Percentiles rank a stretch among this genome's conserved stretches.
These are phyloP conservation scores for Trichophyton mentagrophytes DNA, from an alignment of 2,329 filamentous ascomycete genomes.

Conservation along the genomic window DNA sequence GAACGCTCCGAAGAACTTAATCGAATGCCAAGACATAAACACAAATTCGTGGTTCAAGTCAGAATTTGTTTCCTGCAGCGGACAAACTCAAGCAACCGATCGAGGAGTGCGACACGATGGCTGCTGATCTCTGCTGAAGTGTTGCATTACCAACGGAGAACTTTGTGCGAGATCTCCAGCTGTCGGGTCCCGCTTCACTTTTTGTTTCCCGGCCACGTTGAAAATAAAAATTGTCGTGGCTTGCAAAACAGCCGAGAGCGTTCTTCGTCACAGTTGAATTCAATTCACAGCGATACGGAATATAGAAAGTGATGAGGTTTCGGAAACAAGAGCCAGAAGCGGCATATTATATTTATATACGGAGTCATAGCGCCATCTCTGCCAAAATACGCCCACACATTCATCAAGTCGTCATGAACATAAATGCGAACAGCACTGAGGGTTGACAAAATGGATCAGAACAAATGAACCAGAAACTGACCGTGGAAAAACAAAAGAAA, in stretches of 20 bases:
- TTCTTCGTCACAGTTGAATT: background rate
- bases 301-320: background rate
- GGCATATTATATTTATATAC: background rate
- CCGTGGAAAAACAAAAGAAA: constrained; percentile 10
- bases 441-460: no score
- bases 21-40: background rate
- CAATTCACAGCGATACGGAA: background rate
- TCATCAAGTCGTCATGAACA: constrained; percentile 7
- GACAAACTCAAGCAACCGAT: background rate
- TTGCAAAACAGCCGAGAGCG: background rate
- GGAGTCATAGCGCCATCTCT: background rate
- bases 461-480: constrained; percentile 1
- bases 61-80: background rate
- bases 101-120: background rate
- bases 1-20: background rate
- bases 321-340: background rate
- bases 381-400: background rate
- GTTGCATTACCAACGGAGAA: background rate
- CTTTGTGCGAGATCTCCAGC: background rate
- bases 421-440: background rate
- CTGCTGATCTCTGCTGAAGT: background rate
- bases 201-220: background rate
- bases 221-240: background rate
- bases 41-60: background rate
- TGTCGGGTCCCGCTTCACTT: background rate